Evolutionary conservation across 306 rosid species (phyloP).

Genomic region (Vigna reflexopilosa): DNA sequence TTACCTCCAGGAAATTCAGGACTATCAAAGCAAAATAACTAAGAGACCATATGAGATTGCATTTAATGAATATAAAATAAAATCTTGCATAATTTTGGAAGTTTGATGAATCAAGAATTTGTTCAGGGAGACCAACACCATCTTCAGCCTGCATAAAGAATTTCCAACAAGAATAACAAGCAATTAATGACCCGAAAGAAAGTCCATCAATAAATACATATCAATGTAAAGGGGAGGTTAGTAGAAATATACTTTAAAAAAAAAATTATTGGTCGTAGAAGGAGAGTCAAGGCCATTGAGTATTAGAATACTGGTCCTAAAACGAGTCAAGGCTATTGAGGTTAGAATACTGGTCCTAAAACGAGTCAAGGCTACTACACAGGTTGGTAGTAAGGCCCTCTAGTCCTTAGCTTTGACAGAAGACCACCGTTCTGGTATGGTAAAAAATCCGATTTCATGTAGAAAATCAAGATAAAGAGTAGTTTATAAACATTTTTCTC

Average conservation of each 20-base stretch:
- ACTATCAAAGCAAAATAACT: slow-evolving; percentile 71
- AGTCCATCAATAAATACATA: slow-evolving; percentile 10
- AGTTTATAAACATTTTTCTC: too few relatives aligned
- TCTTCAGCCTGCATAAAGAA: slow-evolving; percentile 87
- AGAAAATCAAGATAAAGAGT: too few relatives aligned
- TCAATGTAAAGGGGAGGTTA: not conserved
- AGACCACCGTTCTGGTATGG: too few relatives aligned
- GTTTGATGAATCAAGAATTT: slow-evolving; percentile 74
- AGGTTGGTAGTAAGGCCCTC: too few relatives aligned
- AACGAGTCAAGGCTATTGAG: too few relatives aligned
- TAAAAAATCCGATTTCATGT: too few relatives aligned
- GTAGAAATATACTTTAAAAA: not conserved
- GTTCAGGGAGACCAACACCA: slow-evolving; percentile 91
- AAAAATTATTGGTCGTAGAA: too few relatives aligned
- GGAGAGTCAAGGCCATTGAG: too few relatives aligned
- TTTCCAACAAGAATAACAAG: slow-evolving; percentile 45
- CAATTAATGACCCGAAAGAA: slow-evolving; percentile 36
- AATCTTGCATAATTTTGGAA: slow-evolving; percentile 71
- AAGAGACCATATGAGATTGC: slow-evolving; percentile 70
- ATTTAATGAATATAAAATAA: slow-evolving; percentile 66
- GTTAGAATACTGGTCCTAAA: too few relatives aligned
- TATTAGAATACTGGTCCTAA: too few relatives aligned
- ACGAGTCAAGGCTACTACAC: too few relatives aligned
- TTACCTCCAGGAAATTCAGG: slow-evolving; percentile 92
- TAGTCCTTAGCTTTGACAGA: too few relatives aligned